A percentile compares a stretch with the other conserved stretches of the same genome.
Evolutionary conservation across 129 eudicot species (phyloP).

Genomic region (Deinandra increscens): DNA sequence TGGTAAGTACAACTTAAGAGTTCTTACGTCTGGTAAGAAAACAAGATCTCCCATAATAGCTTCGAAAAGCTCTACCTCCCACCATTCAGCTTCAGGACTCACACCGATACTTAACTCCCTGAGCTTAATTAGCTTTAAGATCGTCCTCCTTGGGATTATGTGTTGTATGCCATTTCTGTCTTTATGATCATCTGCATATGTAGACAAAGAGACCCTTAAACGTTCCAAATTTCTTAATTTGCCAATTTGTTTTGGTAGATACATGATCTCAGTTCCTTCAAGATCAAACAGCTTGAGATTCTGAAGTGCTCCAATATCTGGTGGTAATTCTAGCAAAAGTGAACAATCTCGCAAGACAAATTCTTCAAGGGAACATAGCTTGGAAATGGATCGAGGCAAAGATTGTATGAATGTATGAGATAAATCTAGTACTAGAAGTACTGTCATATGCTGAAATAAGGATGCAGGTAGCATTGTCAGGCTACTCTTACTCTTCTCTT

Average conservation of each 20-base stretch:
- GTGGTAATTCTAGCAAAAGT: slow-evolving; percentile 26
- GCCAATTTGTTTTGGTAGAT: slow-evolving; percentile 33
- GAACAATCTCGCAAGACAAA: slow-evolving; percentile 30
- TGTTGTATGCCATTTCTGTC: background rate
- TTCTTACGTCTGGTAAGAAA: slow-evolving; percentile 24
- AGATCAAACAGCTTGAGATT: slow-evolving; percentile 39
- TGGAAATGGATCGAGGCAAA: slow-evolving; percentile 36
- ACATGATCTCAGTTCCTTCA: slow-evolving; percentile 33
- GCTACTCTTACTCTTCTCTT: slow-evolving; percentile 15
- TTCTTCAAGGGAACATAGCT: slow-evolving; percentile 13
- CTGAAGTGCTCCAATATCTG: slow-evolving; percentile 31
- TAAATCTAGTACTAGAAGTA: slow-evolving; percentile 32
- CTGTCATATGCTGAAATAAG: slow-evolving; percentile 21
- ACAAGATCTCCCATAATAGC: slow-evolving; percentile 24
- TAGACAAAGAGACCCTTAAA: slow-evolving; percentile 31
- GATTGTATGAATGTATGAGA: slow-evolving; percentile 33
- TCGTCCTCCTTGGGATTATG: slow-evolving; percentile 25
- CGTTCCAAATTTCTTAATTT: slow-evolving; percentile 6
- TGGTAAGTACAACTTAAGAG: slow-evolving; percentile 35
- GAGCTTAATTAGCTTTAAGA: slow-evolving; percentile 32
- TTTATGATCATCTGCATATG: slow-evolving; percentile 23
- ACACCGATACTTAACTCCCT: slow-evolving; percentile 37
- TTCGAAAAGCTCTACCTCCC: slow-evolving; percentile 28
- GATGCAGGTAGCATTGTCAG: slow-evolving; percentile 19
- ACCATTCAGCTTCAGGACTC: slow-evolving; percentile 32